phyloP scores from a whole-genome alignment of 345 rosid genomes.

The Populus euphratica region DNA sequence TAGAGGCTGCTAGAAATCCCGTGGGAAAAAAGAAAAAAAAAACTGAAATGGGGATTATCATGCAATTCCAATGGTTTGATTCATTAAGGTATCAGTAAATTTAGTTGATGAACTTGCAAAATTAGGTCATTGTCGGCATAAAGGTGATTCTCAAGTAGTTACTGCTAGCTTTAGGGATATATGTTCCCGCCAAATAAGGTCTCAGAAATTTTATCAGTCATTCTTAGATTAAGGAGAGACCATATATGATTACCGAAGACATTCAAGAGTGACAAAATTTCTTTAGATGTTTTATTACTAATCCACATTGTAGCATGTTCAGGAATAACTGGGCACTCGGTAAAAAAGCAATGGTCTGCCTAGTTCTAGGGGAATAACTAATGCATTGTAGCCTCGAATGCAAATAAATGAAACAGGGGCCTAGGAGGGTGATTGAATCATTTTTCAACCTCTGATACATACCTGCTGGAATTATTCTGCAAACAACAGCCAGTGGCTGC shows the following conservation, averaged over 20 bases:
- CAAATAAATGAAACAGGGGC: background rate
- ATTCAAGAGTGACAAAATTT: too few relatives aligned
- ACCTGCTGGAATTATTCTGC: conserved; percentile 3
- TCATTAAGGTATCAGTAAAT: too few relatives aligned
- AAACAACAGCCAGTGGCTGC: background rate
- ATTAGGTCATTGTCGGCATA: too few relatives aligned
- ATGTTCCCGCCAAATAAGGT: background rate
- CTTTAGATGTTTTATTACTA: too few relatives aligned
- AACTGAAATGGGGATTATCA: too few relatives aligned
- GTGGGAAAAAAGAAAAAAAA: too few relatives aligned
- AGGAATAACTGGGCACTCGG: too few relatives aligned
- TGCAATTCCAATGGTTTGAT: too few relatives aligned
- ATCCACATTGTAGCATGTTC: too few relatives aligned
- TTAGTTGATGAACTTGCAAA: too few relatives aligned
- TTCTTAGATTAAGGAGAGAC: background rate
- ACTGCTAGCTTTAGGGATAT: background rate
- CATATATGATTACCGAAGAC: too few relatives aligned
- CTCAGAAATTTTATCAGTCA: background rate
- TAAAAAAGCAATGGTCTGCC: background rate
- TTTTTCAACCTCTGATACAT: background rate
- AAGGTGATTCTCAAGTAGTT: background rate
- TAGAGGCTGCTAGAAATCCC: too few relatives aligned
- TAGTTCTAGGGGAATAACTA: background rate
- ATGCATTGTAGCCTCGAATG: background rate
- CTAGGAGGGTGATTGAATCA: background rate